Percentiles rank a stretch among this genome's conserved stretches.
phyloP scores from a whole-genome alignment of 805 yeast genomes.

The Ogataea pignaliae region DNA sequence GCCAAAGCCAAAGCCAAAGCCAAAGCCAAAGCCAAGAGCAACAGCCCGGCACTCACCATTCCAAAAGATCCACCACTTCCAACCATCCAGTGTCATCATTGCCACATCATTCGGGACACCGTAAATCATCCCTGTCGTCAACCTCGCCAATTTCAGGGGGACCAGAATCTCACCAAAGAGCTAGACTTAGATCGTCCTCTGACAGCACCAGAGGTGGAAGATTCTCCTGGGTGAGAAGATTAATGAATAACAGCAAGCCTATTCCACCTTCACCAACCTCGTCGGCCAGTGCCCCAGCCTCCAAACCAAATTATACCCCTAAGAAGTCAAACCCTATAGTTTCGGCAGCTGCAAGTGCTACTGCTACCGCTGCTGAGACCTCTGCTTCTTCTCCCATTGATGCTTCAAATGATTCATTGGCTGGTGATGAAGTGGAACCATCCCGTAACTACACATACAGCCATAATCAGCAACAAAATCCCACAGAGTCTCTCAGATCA shows the following conservation, averaged over 20 bases:
- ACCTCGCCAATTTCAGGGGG: background rate
- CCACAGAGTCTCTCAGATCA: constrained; percentile 1
- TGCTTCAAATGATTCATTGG: background rate
- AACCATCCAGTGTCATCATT: too few relatives aligned
- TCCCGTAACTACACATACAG: too few relatives aligned
- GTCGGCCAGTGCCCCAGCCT: constrained; percentile 1
- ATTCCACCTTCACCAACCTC: constrained; percentile 1
- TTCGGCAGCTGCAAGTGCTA: background rate
- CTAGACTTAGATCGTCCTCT: constrained; percentile 1
- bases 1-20: too few relatives aligned
- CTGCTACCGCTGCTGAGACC: background rate
- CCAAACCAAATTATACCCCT: constrained; percentile 1
- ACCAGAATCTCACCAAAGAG: background rate
- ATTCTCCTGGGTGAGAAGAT: constrained; percentile 32
- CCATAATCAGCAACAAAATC: background rate
- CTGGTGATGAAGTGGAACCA: background rate
- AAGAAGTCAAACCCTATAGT: constrained; percentile 6
- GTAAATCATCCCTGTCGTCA: background rate
- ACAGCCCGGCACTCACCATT: too few relatives aligned
- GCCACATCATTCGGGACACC: too few relatives aligned
- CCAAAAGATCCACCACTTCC: too few relatives aligned
- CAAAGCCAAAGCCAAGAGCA: too few relatives aligned
- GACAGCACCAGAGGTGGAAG: constrained; percentile 14
- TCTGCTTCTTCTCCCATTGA: background rate
- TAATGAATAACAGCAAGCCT: constrained; percentile 28